Base-by-base conservation (phyloP, 1,284 basidiomycete species). In the Naganishia sp. region DNA sequence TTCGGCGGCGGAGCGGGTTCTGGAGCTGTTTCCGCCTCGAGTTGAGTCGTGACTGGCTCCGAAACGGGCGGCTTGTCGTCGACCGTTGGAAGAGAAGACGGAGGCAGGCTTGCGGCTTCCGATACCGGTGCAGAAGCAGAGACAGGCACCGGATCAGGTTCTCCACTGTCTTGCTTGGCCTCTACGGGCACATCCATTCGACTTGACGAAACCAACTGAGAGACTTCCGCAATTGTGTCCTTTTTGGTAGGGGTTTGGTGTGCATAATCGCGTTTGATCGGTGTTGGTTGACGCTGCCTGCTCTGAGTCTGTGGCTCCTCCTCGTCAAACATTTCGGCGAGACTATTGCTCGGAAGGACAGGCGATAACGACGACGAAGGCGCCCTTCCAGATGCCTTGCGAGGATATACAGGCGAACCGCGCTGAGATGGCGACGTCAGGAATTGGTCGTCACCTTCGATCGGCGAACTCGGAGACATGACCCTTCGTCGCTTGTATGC, bases 391-490 rank as follows among this genome's bases (percentile, higher is more conserved):
- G 32, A 25, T 28, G 42, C 46, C 41, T 42, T 47, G 50, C 43
- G 52, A 55, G 25, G 23, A 6, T 18, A 6, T 18, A 17, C 49
- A 2, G 41, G 17, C 18, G 15, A 28, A 31, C 15, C 43, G 2
- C 52, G 43, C 49, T 50, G 25, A 23, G 60, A 54, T 18, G 58
- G 50, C 25, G 58, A 23, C 9, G 45, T 42, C n/a, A 45, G 32
- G 17, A 0, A 31, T 35, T 39, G 53, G 11, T 50, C 46, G 21
- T 62, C 52, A 10, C 21, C 52, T 18, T 56, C 58, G 21, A 62
- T 56, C 11, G 65, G 65, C n/a, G 65, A 63, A 42, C 58, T 67
- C 13, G 67, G 67, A 35, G 67, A 68, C 50, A 68, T 39, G 56
- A 68, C 56, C 31, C 63, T 56, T 43, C 67, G 49, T 42, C 55